A percentile compares a stretch with the other conserved stretches of the same genome.
These are phyloP conservation scores for Pestalotiopsis sp. DNA, from an alignment of 2,329 filamentous ascomycete species.

Conservation along the genomic window DNA sequence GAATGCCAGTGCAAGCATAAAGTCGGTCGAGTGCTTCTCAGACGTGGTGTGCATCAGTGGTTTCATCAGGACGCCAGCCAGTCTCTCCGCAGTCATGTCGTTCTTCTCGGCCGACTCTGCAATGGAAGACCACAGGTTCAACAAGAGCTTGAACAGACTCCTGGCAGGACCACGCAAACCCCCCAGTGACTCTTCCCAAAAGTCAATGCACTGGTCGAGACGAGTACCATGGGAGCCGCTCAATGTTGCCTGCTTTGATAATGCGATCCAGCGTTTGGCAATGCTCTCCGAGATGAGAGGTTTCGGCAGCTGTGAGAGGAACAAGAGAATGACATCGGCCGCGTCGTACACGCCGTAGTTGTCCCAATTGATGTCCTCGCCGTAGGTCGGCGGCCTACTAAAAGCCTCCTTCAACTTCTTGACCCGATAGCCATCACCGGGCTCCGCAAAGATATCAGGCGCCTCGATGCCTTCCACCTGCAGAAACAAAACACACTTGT, in stretches of 20 bases:
- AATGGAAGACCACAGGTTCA: slow-evolving; percentile 46
- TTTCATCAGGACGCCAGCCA: slow-evolving; percentile 39
- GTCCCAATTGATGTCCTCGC: slow-evolving; percentile 39
- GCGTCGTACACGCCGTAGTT: slow-evolving; percentile 42
- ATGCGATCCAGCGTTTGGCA: slow-evolving; percentile 41
- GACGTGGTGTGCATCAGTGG: slow-evolving; percentile 41
- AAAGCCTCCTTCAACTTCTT: slow-evolving; percentile 40
- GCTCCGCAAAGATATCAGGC: slow-evolving; percentile 41
- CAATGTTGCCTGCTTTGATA: slow-evolving; percentile 41
- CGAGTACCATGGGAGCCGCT: slow-evolving; percentile 35
- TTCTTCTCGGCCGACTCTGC: slow-evolving; percentile 40
- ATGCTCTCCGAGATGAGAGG: slow-evolving; percentile 41
- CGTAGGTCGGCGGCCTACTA: slow-evolving; percentile 37
- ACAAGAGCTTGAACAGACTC: slow-evolving; percentile 43
- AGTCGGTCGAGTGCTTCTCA: slow-evolving; percentile 39
- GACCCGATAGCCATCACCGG: slow-evolving; percentile 35
- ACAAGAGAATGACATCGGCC: slow-evolving; percentile 42
- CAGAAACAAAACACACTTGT: slow-evolving; percentile 41
- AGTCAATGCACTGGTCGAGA: slow-evolving; percentile 45
- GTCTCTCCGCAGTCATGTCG: slow-evolving; percentile 46
- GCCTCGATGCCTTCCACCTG: slow-evolving; percentile 35
- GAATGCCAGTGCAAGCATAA: slow-evolving; percentile 45
- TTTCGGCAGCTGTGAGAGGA: slow-evolving; percentile 39
- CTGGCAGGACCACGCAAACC: slow-evolving; percentile 39
- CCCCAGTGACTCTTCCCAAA: slow-evolving; percentile 48